Evolutionary conservation across 1,284 basidiomycete species (phyloP).

Genomic region (Cutaneotrichosporon sp.): DNA sequence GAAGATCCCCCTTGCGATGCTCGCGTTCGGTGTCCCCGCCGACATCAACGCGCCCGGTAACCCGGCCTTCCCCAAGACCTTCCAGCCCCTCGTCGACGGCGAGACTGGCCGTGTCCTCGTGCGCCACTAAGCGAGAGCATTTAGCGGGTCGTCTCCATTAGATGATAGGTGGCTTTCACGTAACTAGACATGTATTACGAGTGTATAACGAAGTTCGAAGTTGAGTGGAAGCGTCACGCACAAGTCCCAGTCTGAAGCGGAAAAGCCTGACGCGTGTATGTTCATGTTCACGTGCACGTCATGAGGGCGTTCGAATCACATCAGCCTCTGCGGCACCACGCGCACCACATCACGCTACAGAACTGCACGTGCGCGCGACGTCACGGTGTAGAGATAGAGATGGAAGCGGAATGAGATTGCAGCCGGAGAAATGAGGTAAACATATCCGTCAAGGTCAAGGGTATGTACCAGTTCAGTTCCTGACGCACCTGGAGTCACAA

Average conservation of each 20-base stretch:
- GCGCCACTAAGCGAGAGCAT: slow-evolving; percentile 1
- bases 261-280: neutral
- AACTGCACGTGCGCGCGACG: too few relatives aligned
- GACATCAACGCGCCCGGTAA: slow-evolving; percentile 17
- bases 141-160: neutral
- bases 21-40: slow-evolving; percentile 49
- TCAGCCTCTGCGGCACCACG: neutral
- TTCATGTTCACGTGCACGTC: neutral
- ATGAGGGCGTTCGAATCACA: neutral
- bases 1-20: slow-evolving; percentile 43
- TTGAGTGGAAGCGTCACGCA: too few relatives aligned
- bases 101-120: slow-evolving; percentile 10
- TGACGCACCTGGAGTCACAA: neutral
- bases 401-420: neutral
- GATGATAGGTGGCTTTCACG: neutral
- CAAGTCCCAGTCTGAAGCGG: too few relatives aligned
- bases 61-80: slow-evolving; percentile 36
- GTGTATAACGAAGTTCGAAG: neutral
- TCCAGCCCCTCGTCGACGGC: slow-evolving; percentile 15
- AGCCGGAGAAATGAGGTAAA: neutral
- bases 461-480: neutral
- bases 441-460: neutral
- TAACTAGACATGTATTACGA: neutral
- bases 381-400: neutral
- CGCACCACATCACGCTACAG: neutral